A percentile compares a stretch with the other conserved stretches of the same genome.
Evolutionary conservation across 495 filamentous ascomycete species (phyloP).

Genomic region (Neurospora terricola): DNA sequence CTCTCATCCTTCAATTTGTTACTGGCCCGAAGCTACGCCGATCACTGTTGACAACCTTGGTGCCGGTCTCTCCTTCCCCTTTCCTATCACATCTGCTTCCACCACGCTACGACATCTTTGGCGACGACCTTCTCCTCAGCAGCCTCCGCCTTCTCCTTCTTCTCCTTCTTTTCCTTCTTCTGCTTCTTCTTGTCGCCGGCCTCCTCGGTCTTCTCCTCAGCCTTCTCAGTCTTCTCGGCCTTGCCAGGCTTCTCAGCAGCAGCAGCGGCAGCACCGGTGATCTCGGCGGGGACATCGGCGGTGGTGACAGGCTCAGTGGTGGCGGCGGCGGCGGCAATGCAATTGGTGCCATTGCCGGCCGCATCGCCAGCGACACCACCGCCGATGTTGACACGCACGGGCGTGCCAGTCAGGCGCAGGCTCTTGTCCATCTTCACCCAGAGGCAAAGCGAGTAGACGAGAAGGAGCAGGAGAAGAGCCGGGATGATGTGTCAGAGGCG

Average conservation of each 20-base stretch:
- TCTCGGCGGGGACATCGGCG: neutral
- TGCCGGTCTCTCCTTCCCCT: neutral
- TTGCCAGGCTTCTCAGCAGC: neutral
- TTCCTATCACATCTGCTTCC: neutral
- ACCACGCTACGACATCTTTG: neutral
- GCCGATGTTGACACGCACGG: neutral
- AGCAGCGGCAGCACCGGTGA: neutral
- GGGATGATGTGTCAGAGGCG: neutral
- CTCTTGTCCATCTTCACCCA: neutral
- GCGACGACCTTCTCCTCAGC: neutral
- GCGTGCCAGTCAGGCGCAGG: neutral
- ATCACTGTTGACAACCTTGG: neutral
- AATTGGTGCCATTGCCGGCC: neutral
- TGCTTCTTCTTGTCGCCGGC: neutral
- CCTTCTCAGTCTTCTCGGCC: neutral
- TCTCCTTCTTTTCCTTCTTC: neutral
- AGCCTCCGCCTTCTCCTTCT: neutral
- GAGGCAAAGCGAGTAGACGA: neutral
- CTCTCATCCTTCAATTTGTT: too few relatives aligned
- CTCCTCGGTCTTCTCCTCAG: neutral
- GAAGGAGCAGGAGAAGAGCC: neutral
- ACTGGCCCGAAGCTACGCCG: too few relatives aligned
- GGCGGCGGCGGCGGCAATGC: neutral
- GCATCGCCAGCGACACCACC: neutral
- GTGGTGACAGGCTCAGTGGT: neutral